These are phyloP conservation scores for Brassica balearica DNA, from an alignment of 441 rosid genomes.

Conservation along the genomic window DNA sequence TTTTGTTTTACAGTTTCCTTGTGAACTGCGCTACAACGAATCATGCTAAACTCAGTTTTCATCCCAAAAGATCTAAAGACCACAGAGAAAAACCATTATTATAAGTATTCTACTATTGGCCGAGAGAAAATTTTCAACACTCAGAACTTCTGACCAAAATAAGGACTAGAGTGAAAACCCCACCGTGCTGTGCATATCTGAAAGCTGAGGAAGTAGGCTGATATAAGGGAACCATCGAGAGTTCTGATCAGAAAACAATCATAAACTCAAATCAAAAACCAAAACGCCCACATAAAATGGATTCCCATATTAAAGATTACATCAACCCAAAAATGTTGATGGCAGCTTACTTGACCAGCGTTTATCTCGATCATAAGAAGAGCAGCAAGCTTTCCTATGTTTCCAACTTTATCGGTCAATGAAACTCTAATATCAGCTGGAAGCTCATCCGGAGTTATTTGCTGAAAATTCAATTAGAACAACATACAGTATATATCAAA, in stretches of 20 bases:
- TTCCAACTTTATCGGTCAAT: too few relatives aligned
- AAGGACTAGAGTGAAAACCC: conserved; percentile 19
- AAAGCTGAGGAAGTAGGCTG: conserved; percentile 65
- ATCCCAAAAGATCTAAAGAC: conserved; percentile 76
- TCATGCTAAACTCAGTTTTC: conserved; percentile 70
- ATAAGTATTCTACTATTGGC: neutral
- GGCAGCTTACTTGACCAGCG: conserved; percentile 57
- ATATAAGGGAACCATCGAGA: conserved; percentile 72
- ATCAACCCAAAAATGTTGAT: neutral
- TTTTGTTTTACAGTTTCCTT: conserved; percentile 68
- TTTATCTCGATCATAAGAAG: conserved; percentile 58
- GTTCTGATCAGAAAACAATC: neutral
- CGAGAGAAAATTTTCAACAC: too few relatives aligned
- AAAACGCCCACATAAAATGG: conserved; percentile 7
- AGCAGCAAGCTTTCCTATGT: conserved; percentile 54
- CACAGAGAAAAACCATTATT: neutral
- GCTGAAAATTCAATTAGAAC: too few relatives aligned
- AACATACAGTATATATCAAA: too few relatives aligned
- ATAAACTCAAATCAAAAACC: neutral
- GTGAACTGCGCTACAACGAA: conserved; percentile 62
- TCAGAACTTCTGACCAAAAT: neutral
- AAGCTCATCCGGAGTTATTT: too few relatives aligned
- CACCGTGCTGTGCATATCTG: conserved; percentile 76
- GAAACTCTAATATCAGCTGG: too few relatives aligned
- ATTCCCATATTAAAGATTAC: conserved; percentile 3